These are phyloP conservation scores for Novymonas esmeraldas DNA, from an alignment of 208 protist species.

Conservation along the genomic window DNA sequence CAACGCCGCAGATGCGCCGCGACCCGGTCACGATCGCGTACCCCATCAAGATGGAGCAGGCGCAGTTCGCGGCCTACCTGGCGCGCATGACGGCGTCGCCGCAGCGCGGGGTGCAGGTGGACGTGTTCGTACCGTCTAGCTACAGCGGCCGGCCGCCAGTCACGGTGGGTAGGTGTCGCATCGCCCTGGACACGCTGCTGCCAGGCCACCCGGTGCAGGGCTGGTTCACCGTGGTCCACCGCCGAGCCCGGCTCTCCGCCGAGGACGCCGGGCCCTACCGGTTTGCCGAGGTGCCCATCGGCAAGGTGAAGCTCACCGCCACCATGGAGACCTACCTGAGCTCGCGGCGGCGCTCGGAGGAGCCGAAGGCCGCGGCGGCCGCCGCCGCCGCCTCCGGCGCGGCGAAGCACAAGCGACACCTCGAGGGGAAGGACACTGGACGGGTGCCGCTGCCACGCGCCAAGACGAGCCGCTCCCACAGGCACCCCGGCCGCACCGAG, in stretches of 20 bases:
- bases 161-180: constrained; percentile 62
- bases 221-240: constrained; percentile 75
- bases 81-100: constrained; percentile 56
- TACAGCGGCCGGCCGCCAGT: constrained; percentile 74
- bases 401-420: constrained; percentile 22
- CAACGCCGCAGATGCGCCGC: constrained; percentile 61
- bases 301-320: constrained; percentile 61
- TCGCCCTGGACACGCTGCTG: constrained; percentile 53
- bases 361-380: constrained; percentile 2
- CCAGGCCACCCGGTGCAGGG: constrained; percentile 48
- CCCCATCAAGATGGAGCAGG: constrained; percentile 69
- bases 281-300: constrained; percentile 30
- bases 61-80: constrained; percentile 66
- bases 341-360: neutral
- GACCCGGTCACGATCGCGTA: constrained; percentile 64
- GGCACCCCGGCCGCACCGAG: constrained; percentile 12
- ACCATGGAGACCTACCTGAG: constrained; percentile 46
- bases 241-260: constrained; percentile 15
- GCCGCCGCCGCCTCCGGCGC: too few relatives aligned
- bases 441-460: constrained; percentile 15
- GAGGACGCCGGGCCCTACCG: neutral
- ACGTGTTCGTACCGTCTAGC: constrained; percentile 81
- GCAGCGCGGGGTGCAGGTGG: constrained; percentile 66
- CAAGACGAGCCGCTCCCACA: constrained; percentile 23
- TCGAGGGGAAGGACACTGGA: constrained; percentile 8